A percentile compares a stretch with the other conserved stretches of the same genome.
These are phyloP conservation scores for Patellaria atrata DNA, from an alignment of 495 filamentous ascomycete species.

Conservation along the genomic window DNA sequence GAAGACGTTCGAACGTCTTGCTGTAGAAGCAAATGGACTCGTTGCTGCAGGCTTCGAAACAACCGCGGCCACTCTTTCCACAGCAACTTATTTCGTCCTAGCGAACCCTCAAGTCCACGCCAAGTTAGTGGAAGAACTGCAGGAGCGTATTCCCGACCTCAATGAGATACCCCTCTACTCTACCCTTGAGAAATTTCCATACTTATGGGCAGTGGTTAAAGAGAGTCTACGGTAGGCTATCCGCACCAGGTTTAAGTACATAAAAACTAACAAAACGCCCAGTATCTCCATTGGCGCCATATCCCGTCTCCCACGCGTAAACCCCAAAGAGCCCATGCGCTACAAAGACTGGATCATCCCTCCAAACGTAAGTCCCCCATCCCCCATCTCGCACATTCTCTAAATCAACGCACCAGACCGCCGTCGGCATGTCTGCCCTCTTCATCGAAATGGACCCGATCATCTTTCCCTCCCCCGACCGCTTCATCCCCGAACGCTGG, in stretches of 20 bases:
- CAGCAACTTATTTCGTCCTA: constrained; percentile 23
- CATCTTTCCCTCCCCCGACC: constrained; percentile 15
- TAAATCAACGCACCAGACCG: too few relatives aligned
- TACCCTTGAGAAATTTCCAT: constrained; percentile 23
- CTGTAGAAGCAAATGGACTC: constrained; percentile 23
- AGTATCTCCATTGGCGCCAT: constrained; percentile 1
- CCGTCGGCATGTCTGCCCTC: constrained; percentile 4
- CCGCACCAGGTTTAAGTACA: neutral
- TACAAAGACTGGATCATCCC: constrained; percentile 4
- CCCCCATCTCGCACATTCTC: too few relatives aligned
- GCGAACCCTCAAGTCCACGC: constrained; percentile 14
- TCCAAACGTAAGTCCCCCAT: too few relatives aligned
- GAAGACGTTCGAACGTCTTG: constrained; percentile 20
- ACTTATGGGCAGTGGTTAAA: constrained; percentile 27
- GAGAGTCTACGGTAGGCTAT: constrained; percentile 11
- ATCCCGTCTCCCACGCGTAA: constrained; percentile 4
- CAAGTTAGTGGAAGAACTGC: constrained; percentile 9
- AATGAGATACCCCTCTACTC: constrained; percentile 15
- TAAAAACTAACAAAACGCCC: neutral
- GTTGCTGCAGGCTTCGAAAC: constrained; percentile 28
- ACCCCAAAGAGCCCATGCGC: constrained; percentile 2
- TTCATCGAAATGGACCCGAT: constrained; percentile 10
- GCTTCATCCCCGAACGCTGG: constrained; percentile 23
- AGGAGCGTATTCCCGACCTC: constrained; percentile 9
- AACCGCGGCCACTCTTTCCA: constrained; percentile 21